A percentile compares a stretch with the other conserved stretches of the same genome.
Conservation (phyloP, 2,329 filamentous ascomycete genomes). For the Coniochaeta sp. region DNA sequence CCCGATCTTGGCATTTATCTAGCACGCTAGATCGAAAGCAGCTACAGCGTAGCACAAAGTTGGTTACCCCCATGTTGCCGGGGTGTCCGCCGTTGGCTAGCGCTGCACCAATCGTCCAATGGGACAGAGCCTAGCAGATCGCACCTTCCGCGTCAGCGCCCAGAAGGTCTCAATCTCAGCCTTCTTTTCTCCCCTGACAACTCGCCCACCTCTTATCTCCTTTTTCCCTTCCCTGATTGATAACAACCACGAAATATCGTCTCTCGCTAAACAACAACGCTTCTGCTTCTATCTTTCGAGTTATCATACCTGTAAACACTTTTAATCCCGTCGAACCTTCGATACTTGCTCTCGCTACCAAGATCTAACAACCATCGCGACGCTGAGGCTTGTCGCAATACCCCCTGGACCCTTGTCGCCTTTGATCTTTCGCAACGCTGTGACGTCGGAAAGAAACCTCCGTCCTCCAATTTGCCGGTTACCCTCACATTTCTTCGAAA, state of each 20-base stretch:
- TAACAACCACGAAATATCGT: slow-evolving; percentile 1
- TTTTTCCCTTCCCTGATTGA: neutral
- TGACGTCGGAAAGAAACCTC: neutral
- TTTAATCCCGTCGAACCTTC: neutral
- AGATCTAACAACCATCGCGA: neutral
- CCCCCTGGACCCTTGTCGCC: neutral
- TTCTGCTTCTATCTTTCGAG: neutral
- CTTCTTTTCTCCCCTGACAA: neutral
- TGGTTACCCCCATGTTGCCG: neutral
- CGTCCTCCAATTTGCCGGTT: neutral
- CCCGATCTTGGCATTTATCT: neutral
- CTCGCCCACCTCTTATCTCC: neutral
- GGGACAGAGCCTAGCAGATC: neutral
- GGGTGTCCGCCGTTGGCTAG: neutral
- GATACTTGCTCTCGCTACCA: neutral
- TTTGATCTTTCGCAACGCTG: neutral
- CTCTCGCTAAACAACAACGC: neutral
- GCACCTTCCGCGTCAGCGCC: neutral
- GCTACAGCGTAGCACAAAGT: neutral
- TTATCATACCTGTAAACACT: neutral
- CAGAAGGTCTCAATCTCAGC: neutral
- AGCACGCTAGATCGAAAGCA: neutral
- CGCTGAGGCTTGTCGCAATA: neutral
- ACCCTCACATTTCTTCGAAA: neutral
- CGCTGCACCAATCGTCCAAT: neutral